phyloP scores from a whole-genome alignment of 2,329 filamentous ascomycete genomes.

The Fusarium sp. region DNA sequence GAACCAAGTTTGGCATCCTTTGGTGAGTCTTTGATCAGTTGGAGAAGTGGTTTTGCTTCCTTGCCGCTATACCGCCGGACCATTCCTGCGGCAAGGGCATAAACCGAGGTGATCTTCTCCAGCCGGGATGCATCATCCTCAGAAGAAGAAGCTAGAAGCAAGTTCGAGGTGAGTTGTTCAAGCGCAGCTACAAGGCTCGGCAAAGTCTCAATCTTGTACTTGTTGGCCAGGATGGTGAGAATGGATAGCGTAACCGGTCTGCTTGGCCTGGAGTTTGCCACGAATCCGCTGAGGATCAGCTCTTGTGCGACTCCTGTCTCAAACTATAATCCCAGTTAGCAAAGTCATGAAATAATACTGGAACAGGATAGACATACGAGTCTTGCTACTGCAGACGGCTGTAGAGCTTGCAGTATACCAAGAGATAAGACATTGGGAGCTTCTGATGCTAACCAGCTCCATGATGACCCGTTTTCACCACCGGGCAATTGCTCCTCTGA shows the following conservation, averaged over 20 bases:
- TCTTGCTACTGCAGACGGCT: constrained; percentile 48
- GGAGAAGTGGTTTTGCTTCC: constrained; percentile 49
- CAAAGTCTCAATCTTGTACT: constrained; percentile 54
- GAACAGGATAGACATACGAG: constrained; percentile 47
- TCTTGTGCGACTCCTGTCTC: constrained; percentile 51
- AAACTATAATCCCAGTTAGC: constrained; percentile 47
- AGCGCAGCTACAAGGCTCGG: constrained; percentile 43
- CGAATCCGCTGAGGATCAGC: constrained; percentile 46
- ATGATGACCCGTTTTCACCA: constrained; percentile 38
- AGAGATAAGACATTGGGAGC: constrained; percentile 52
- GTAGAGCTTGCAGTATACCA: constrained; percentile 54
- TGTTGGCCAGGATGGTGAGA: constrained; percentile 59
- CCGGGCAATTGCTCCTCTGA: constrained; percentile 13
- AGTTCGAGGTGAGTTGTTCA: constrained; percentile 39
- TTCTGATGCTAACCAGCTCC: constrained; percentile 49
- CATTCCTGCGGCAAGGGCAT: constrained; percentile 53
- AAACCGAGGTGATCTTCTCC: constrained; percentile 49
- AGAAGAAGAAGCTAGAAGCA: constrained; percentile 29
- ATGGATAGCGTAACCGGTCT: constrained; percentile 51
- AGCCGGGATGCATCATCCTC: constrained; percentile 29
- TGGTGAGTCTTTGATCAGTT: constrained; percentile 52
- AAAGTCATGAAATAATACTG: constrained; percentile 13
- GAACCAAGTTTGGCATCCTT: constrained; percentile 51
- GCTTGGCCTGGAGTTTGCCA: constrained; percentile 29
- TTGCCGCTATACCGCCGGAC: constrained; percentile 54